Evolutionary conservation across 2,329 filamentous ascomycete genomes (phyloP), one percentile per base, ranked within the genome.

Genomic region (Pseudonectria buxi): DNA sequence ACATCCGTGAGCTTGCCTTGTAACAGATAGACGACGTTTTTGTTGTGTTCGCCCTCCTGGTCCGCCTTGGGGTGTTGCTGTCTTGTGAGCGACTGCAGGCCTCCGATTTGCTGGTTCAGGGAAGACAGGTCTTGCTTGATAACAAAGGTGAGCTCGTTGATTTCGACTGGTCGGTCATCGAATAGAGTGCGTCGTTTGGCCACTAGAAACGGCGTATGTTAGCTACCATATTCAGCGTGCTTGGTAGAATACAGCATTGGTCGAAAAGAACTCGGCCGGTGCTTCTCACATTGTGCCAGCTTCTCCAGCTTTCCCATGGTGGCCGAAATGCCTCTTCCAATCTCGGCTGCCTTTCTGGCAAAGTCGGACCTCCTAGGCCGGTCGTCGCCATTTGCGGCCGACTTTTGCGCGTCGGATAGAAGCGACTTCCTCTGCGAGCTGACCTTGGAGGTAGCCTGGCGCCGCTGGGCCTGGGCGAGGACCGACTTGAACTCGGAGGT

Each of bases 101-200:
- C 71, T 30, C 84, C 83, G 51, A 96, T 96, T 56, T 94, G 85
- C 48, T 87, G 80, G 63, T 95, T 96, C 14, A 78, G 60, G 9
- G 70, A 79, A 2, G 87, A 86, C 34, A 96, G 76, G 55, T 96
- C 90, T 69, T 96, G 90, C 67, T 96, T 96, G 71, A 96, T 95
- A 56, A 96, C 85, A 56, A 89, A 95, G 7, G 89, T 95, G 59
- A 95, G 78, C 63, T 96, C 88, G 61, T 92, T 92, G 61, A 96
- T 95, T 64, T 98, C 92, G 36, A 95, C 86, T 0, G 92, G 88
- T 58, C 86, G 79, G 67, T 98, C 92, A 62, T 98, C 92, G 59
- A 98, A 98, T 28, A 98, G 79, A 9, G 92, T 95, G 65, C 95
- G 94, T 55, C 90, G 81, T 62, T 88, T 90, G n/a, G 92, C 92